A percentile compares a stretch with the other conserved stretches of the same genome.
Evolutionary conservation across 1,284 basidiomycete species (phyloP).

Genomic region (Malassezia globosa): DNA sequence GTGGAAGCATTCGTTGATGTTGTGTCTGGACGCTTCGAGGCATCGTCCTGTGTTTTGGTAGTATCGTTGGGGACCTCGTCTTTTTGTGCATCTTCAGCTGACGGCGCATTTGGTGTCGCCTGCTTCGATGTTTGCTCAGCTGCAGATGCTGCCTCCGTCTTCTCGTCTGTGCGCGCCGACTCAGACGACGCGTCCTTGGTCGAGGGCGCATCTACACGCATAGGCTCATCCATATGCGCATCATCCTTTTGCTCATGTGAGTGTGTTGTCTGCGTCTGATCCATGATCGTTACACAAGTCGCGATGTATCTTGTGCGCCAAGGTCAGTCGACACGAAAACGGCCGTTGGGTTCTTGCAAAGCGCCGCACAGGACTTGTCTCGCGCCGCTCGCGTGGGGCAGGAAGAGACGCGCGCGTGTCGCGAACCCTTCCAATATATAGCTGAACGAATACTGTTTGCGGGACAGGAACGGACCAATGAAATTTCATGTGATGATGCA

Average conservation of each 20-base stretch:
- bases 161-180: not conserved
- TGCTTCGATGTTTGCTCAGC: too few species aligned
- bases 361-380: not conserved
- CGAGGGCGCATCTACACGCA: not conserved
- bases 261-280: not conserved
- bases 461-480: conserved; percentile 3
- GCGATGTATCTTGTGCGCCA: not conserved
- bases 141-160: not conserved
- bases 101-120: too few species aligned
- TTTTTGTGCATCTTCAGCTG: too few species aligned
- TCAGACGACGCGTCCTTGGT: not conserved
- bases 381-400: conserved; percentile 5
- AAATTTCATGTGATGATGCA: not conserved
- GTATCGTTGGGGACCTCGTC: too few species aligned
- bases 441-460: not conserved
- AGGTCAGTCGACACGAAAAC: not conserved
- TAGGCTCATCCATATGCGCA: too few species aligned
- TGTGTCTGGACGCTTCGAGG: too few species aligned
- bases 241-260: not conserved
- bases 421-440: conserved; percentile 1
- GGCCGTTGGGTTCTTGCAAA: not conserved
- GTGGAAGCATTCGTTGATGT: too few species aligned
- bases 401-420: conserved; percentile 4
- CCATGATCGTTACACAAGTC: not conserved
- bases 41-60: too few species aligned